A percentile compares a stretch with the other conserved stretches of the same genome.
phyloP scores from a whole-genome alignment of 2,329 filamentous ascomycete genomes.

The Fusarium hainanense region DNA sequence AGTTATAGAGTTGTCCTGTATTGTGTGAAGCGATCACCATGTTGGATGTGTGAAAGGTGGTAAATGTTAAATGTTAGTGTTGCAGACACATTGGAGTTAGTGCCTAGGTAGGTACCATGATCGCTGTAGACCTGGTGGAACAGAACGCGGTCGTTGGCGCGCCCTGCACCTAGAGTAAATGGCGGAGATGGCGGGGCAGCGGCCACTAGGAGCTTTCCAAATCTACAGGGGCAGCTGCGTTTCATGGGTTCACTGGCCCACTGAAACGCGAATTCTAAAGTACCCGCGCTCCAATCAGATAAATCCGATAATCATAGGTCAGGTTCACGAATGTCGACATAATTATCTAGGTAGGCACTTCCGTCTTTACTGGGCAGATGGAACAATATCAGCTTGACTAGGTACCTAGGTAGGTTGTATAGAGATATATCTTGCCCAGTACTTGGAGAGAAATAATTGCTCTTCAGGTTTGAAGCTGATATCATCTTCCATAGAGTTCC shows the following conservation, averaged over 20 bases:
- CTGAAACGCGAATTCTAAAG: constrained; percentile 30
- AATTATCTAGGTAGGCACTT: background rate
- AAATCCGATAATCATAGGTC: constrained; percentile 13
- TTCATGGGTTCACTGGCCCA: background rate
- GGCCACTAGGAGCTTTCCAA: constrained; percentile 17
- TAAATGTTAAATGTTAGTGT: background rate
- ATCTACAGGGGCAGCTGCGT: constrained; percentile 2
- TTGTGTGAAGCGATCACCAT: background rate
- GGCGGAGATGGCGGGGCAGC: constrained; percentile 27
- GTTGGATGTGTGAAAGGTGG: background rate
- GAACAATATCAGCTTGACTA: background rate
- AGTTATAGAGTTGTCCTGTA: background rate
- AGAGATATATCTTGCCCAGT: background rate
- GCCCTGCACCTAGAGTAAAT: background rate
- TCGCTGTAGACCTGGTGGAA: background rate
- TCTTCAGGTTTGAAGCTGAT: background rate
- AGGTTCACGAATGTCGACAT: background rate
- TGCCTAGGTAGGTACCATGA: background rate
- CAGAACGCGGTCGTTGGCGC: constrained; percentile 27
- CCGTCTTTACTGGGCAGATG: too few species aligned
- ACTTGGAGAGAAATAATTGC: background rate
- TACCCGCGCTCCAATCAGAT: constrained; percentile 27
- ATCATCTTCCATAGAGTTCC: background rate
- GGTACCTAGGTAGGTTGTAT: background rate
- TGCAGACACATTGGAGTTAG: background rate